Conservation (phyloP, 768 basidiomycete species). For the Melanogaster broomeanus region DNA sequence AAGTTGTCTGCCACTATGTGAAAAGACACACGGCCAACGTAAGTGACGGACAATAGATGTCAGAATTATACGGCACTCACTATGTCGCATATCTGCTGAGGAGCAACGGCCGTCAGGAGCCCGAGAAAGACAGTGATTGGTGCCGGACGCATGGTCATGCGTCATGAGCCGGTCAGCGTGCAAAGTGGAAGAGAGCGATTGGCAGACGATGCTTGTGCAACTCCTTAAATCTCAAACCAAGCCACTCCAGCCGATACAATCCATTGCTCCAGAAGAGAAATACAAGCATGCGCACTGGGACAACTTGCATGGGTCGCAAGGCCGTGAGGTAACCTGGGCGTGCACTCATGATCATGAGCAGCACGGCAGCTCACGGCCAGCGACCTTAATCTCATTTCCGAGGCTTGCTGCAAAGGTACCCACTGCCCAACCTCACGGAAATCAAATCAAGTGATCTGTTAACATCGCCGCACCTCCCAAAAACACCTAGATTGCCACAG, state of each 20-base stretch:
- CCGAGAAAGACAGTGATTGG: constrained; percentile 15
- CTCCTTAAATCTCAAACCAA: constrained; percentile 17
- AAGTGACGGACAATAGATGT: constrained; percentile 1
- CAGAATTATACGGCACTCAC: constrained; percentile 31
- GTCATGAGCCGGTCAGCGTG: not conserved
- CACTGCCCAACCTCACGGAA: not conserved
- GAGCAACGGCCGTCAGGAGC: constrained; percentile 28
- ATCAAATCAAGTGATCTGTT: not conserved
- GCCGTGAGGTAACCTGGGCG: no score
- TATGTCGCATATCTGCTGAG: constrained; percentile 57
- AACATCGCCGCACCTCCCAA: not conserved
- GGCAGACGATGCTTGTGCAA: not conserved
- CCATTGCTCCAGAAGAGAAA: not conserved
- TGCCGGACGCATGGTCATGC: constrained; percentile 17
- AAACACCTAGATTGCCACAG: not conserved
- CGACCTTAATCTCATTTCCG: not conserved
- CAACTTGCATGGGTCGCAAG: not conserved
- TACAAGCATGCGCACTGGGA: not conserved
- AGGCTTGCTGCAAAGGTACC: not conserved
- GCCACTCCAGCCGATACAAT: constrained; percentile 1
- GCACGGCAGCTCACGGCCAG: not conserved
- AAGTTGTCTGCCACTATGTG: constrained; percentile 57
- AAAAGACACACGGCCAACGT: not conserved
- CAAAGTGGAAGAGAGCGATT: constrained; percentile 3
- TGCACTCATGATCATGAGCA: not conserved